A percentile compares a stretch with the other conserved stretches of the same genome.
Evolutionary conservation across 257 asterid genomes (phyloP).

Genomic region (Nicotiana paniculata): DNA sequence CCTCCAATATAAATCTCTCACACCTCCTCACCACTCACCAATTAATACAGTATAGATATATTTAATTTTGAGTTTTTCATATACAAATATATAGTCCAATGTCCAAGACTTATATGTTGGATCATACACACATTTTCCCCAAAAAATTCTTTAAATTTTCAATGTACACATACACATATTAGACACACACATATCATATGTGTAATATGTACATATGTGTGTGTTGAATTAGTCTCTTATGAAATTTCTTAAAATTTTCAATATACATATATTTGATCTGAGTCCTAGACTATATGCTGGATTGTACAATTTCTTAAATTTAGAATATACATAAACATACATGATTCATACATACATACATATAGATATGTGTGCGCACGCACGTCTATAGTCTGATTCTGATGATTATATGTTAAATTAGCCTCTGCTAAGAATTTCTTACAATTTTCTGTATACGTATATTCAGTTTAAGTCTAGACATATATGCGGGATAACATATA

Average conservation of each 20-base stretch:
- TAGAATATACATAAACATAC: too few relatives aligned
- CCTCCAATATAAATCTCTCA: too few relatives aligned
- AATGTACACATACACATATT: background rate
- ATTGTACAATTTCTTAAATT: too few relatives aligned
- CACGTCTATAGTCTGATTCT: background rate
- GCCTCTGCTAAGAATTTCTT: background rate
- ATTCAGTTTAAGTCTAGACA: background rate
- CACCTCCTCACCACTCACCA: background rate
- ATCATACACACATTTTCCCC: background rate
- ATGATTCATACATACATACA: background rate
- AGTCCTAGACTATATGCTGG: too few relatives aligned
- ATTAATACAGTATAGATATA: background rate
- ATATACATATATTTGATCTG: too few relatives aligned
- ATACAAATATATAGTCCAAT: background rate
- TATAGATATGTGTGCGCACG: background rate
- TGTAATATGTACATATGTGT: background rate
- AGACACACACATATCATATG: too few relatives aligned
- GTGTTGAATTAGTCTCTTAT: too few relatives aligned
- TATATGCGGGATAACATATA: background rate
- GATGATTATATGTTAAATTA: background rate
- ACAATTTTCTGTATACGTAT: background rate
- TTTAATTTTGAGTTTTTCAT: background rate
- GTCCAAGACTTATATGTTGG: background rate
- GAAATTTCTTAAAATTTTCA: too few relatives aligned
- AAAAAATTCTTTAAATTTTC: background rate